Conservation (phyloP, 2,329 filamentous ascomycete species). For the Calonectria ilicicola region DNA sequence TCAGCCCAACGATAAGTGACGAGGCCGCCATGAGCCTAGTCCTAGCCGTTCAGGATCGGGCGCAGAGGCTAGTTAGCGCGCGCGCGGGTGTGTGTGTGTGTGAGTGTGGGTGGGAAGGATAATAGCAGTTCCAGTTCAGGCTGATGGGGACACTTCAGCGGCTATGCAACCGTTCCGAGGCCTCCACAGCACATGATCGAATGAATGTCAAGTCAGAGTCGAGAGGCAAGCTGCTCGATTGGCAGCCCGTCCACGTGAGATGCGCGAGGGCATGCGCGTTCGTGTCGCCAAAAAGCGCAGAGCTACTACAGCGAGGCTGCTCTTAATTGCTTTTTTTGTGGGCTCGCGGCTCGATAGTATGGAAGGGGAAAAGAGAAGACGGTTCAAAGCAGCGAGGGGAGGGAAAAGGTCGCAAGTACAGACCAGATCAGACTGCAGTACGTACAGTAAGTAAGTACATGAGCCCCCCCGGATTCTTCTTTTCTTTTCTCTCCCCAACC, state of each 20-base stretch:
- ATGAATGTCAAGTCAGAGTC: neutral
- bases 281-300: slow-evolving; percentile 6
- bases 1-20: slow-evolving; percentile 15
- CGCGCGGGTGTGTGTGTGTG: neutral
- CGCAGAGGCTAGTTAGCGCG: neutral
- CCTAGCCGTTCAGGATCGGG: neutral
- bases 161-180: slow-evolving; percentile 19
- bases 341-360: slow-evolving; percentile 1
- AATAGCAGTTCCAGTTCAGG: neutral
- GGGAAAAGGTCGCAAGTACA: neutral
- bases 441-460: neutral
- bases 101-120: neutral
- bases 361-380: neutral
- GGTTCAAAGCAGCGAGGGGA: neutral
- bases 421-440: too few species aligned
- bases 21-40: slow-evolving; percentile 13
- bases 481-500: neutral
- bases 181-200: slow-evolving; percentile 20
- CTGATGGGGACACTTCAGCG: slow-evolving; percentile 4
- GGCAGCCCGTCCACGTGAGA: slow-evolving; percentile 4
- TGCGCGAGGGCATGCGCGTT: slow-evolving; percentile 9
- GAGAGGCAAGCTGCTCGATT: neutral
- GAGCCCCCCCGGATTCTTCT: neutral
- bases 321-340: slow-evolving; percentile 6
- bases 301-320: neutral